phyloP scores from a whole-genome alignment of 2,329 filamentous ascomycete genomes.

The Aspergillus niger region DNA sequence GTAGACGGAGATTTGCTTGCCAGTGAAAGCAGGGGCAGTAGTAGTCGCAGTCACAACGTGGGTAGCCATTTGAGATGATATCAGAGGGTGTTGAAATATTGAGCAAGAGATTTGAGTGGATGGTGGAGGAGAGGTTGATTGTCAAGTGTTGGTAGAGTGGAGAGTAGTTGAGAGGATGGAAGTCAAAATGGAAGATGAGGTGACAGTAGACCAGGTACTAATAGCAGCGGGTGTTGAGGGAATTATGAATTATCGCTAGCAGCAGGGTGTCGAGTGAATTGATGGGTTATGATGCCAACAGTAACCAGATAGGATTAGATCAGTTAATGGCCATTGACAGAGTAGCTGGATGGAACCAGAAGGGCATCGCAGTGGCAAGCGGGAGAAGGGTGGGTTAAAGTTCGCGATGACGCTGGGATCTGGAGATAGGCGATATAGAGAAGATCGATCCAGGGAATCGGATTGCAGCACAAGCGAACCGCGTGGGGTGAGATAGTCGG shows the following conservation, averaged over 20 bases:
- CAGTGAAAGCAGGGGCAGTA: conserved; percentile 21
- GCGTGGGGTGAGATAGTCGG: not conserved
- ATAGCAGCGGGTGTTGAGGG: not conserved
- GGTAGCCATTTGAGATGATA: conserved; percentile 31
- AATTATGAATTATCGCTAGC: conserved; percentile 9
- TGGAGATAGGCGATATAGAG: not conserved
- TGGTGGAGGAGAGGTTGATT: not conserved
- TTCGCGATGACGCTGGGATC: conserved; percentile 18
- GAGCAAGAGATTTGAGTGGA: not conserved
- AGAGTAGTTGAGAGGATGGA: conserved; percentile 1
- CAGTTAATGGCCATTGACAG: conserved; percentile 3
- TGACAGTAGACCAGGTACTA: too few relatives aligned
- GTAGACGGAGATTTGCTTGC: conserved; percentile 40
- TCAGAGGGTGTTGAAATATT: not conserved
- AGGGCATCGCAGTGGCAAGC: conserved; percentile 24
- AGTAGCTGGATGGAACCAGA: conserved; percentile 10
- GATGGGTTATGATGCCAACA: conserved; percentile 9
- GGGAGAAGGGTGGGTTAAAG: conserved; percentile 10
- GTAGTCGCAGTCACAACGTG: conserved; percentile 35
- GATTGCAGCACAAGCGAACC: not conserved
- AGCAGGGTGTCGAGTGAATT: not conserved
- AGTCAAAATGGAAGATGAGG: not conserved
- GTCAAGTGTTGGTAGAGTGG: conserved; percentile 6
- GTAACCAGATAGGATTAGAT: conserved; percentile 9
- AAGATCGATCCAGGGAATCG: not conserved